phyloP scores from a whole-genome alignment of 2,329 filamentous ascomycete species.

The Aspergillus phoenicis region DNA sequence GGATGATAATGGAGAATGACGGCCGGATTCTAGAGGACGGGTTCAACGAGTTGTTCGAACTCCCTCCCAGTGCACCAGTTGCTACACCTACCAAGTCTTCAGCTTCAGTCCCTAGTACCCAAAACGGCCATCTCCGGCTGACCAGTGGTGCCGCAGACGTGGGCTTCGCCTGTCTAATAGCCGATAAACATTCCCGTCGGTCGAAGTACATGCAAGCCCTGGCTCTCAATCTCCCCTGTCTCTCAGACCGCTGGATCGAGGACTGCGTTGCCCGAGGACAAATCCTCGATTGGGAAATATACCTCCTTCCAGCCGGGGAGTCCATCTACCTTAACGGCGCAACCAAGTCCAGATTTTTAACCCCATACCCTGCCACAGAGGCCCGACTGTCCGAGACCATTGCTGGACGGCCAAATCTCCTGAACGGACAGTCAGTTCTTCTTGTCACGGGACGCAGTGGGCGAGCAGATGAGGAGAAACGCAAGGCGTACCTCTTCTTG shows the following conservation, averaged over 20 bases:
- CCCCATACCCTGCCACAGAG: constrained; percentile 59
- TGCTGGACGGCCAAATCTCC: constrained; percentile 60
- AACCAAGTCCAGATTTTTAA: constrained; percentile 71
- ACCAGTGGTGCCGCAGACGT: constrained; percentile 55
- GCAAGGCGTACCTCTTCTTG: constrained; percentile 76
- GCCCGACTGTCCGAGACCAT: constrained; percentile 63
- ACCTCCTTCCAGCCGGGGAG: constrained; percentile 82
- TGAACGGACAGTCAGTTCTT: constrained; percentile 68
- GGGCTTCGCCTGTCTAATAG: constrained; percentile 82
- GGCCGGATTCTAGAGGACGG: constrained; percentile 72
- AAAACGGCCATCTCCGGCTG: constrained; percentile 53
- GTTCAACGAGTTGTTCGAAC: constrained; percentile 78
- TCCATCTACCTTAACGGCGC: constrained; percentile 76
- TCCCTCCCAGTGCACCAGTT: constrained; percentile 32
- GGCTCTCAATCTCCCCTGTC: constrained; percentile 82
- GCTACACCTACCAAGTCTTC: constrained; percentile 33
- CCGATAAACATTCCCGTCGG: constrained; percentile 81
- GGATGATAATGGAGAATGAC: constrained; percentile 69
- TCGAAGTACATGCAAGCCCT: constrained; percentile 94
- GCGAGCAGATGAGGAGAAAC: constrained; percentile 65
- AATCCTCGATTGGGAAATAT: constrained; percentile 74
- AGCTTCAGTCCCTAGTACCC: constrained; percentile 9
- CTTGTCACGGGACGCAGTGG: constrained; percentile 67
- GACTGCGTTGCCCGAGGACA: constrained; percentile 65
- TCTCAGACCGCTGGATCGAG: constrained; percentile 79